Evolutionary conservation across 1,139 yeast genomes (phyloP).

Genomic region (Saccharomyces pastorianus): DNA sequence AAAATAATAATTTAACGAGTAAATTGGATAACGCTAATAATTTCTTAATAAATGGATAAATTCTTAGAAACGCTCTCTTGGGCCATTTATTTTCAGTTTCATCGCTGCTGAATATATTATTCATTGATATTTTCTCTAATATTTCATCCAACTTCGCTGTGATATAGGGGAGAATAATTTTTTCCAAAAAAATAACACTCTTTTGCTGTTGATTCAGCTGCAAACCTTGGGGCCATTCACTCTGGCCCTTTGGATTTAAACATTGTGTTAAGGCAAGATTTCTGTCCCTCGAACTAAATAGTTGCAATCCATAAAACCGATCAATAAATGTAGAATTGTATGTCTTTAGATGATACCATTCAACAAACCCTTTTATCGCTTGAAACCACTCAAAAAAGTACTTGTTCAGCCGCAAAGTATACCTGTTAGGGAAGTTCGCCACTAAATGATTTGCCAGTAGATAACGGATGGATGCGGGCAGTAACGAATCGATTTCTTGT

Average conservation of each 20-base stretch:
- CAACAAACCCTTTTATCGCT: constrained; percentile 56
- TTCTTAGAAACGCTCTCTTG: constrained; percentile 52
- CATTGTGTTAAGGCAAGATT: constrained; percentile 22
- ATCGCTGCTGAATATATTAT: constrained; percentile 44
- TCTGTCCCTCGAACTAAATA: constrained; percentile 40
- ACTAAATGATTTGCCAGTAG: constrained; percentile 71
- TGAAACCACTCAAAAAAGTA: constrained; percentile 66
- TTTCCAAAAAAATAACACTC: constrained; percentile 50
- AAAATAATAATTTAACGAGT: constrained; percentile 53
- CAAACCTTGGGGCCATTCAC: constrained; percentile 29
- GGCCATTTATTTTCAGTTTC: constrained; percentile 14
- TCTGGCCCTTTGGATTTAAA: constrained; percentile 5
- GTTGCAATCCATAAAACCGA: constrained; percentile 81
- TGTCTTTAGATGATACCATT: constrained; percentile 58
- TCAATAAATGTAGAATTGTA: constrained; percentile 90
- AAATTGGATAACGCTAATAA: constrained; percentile 45
- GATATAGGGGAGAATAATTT: constrained; percentile 62
- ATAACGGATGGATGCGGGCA: constrained; percentile 78
- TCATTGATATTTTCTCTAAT: constrained; percentile 59
- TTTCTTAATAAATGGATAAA: constrained; percentile 56
- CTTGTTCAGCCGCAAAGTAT: constrained; percentile 53
- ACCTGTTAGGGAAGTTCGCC: constrained; percentile 62
- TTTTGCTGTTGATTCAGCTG: constrained; percentile 49
- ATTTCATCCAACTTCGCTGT: constrained; percentile 59
- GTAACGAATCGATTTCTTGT: constrained; percentile 62